Evolutionary conservation across 805 yeast genomes (phyloP).

Genomic region (Saccharomycopsis babjevae): DNA sequence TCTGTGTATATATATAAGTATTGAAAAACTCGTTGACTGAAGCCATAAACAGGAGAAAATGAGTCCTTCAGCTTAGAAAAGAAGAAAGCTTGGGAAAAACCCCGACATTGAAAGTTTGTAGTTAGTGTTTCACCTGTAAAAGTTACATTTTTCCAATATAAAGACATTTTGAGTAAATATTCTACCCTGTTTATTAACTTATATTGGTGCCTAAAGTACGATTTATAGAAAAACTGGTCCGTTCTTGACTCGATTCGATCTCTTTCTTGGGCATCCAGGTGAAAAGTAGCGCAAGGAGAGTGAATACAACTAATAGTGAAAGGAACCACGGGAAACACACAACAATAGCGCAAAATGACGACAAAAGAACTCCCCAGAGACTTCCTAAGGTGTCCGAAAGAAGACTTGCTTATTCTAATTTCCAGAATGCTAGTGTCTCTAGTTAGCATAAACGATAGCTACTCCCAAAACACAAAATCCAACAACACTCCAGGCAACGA

Average conservation of each 20-base stretch:
- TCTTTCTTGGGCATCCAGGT: too few species aligned
- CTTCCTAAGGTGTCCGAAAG: slow-evolving; percentile 57
- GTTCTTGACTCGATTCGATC: too few species aligned
- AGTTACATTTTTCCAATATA: too few species aligned
- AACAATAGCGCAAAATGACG: neutral
- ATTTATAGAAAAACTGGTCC: too few species aligned
- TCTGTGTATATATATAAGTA: too few species aligned
- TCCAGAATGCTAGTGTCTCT: slow-evolving; percentile 73
- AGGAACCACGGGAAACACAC: neutral
- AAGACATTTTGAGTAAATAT: too few species aligned
- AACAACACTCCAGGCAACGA: slow-evolving; percentile 27
- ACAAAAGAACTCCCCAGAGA: slow-evolving; percentile 31
- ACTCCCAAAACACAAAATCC: slow-evolving; percentile 20
- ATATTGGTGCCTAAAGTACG: too few species aligned
- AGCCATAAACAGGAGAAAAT: neutral
- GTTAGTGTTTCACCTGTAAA: too few species aligned
- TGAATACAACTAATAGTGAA: too few species aligned
- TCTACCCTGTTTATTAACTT: too few species aligned
- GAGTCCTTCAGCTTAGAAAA: neutral
- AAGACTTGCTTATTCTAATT: slow-evolving; percentile 61
- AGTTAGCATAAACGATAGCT: slow-evolving; percentile 61
- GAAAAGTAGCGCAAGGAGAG: too few species aligned
- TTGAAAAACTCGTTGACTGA: too few species aligned
- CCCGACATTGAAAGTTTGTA: neutral
- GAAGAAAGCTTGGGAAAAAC: neutral